Conservation (phyloP, 768 basidiomycete genomes). For the Mycena amicta region DNA sequence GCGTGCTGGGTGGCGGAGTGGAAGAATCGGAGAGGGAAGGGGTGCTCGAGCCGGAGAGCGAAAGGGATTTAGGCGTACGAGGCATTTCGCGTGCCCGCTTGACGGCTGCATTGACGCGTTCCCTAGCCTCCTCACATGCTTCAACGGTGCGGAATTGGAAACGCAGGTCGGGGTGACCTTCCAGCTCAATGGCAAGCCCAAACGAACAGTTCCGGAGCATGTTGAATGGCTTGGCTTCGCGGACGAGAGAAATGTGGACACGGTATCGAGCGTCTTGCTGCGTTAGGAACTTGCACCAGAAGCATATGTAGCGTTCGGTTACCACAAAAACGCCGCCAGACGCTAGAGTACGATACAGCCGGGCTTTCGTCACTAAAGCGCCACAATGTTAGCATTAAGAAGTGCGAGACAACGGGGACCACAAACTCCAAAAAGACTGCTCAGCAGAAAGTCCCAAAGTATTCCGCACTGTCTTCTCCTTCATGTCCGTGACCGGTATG, state of each 20-base stretch:
- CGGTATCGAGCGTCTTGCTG: constrained; percentile 44
- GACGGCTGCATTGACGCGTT: constrained; percentile 32
- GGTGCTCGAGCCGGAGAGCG: background rate
- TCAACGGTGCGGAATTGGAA: constrained; percentile 50
- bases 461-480: constrained; percentile 34
- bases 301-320: constrained; percentile 41
- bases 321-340: constrained; percentile 47
- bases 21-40: background rate
- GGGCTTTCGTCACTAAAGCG: constrained; percentile 37
- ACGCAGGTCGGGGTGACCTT: constrained; percentile 47
- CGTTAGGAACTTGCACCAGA: constrained; percentile 49
- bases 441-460: constrained; percentile 36
- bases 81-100: constrained; percentile 12
- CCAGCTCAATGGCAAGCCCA: constrained; percentile 47
- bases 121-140: constrained; percentile 47
- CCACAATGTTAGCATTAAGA: background rate
- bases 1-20: background rate
- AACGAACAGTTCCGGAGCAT: constrained; percentile 29
- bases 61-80: background rate
- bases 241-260: constrained; percentile 42
- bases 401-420: background rate
- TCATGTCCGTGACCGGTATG: constrained; percentile 18
- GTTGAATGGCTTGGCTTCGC: constrained; percentile 39
- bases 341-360: constrained; percentile 35
- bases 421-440: constrained; percentile 40